These are phyloP conservation scores for Exophiala phaeomuriformis DNA, from an alignment of 2,329 filamentous ascomycete species.

Conservation along the genomic window DNA sequence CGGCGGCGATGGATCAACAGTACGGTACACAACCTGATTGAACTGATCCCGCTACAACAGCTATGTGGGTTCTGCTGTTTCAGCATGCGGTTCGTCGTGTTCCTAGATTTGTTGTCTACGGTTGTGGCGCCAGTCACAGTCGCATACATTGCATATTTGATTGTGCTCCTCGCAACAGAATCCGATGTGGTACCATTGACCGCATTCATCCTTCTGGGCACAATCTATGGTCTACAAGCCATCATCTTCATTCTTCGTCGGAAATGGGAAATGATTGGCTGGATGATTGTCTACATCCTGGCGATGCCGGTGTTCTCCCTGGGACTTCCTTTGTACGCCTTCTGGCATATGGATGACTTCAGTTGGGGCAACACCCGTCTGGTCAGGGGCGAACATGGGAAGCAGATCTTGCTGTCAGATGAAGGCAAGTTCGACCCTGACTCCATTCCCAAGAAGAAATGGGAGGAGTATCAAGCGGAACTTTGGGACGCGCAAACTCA, in stretches of 20 bases:
- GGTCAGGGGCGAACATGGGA: slow-evolving; percentile 85
- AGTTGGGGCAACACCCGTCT: slow-evolving; percentile 98
- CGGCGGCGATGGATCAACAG: slow-evolving; percentile 99
- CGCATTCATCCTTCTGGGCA: slow-evolving; percentile 81
- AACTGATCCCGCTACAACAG: slow-evolving; percentile 85
- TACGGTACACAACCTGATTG: slow-evolving; percentile 93
- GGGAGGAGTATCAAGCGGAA: slow-evolving; percentile 98
- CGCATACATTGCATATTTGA: slow-evolving; percentile 81
- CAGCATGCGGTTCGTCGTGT: slow-evolving; percentile 97
- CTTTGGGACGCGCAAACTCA: slow-evolving; percentile 95
- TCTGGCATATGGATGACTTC: slow-evolving; percentile 99
- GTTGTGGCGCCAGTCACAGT: slow-evolving; percentile 86
- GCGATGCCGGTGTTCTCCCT: slow-evolving; percentile 90
- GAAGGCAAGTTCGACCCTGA: slow-evolving; percentile 95
- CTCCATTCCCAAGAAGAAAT: slow-evolving; percentile 93
- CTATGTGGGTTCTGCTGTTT: slow-evolving; percentile 99
- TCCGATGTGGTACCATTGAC: slow-evolving; percentile 66
- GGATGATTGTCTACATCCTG: slow-evolving; percentile 94
- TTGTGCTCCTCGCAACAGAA: slow-evolving; percentile 61
- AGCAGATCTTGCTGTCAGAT: slow-evolving; percentile 87
- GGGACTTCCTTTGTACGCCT: slow-evolving; percentile 82
- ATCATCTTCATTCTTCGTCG: slow-evolving; percentile 93
- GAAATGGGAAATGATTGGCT: slow-evolving; percentile 99
- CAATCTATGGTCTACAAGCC: slow-evolving; percentile 94
- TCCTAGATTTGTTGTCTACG: slow-evolving; percentile 86